Conservation (phyloP, 768 basidiomycete species). For the Naematelia aurantialba region DNA sequence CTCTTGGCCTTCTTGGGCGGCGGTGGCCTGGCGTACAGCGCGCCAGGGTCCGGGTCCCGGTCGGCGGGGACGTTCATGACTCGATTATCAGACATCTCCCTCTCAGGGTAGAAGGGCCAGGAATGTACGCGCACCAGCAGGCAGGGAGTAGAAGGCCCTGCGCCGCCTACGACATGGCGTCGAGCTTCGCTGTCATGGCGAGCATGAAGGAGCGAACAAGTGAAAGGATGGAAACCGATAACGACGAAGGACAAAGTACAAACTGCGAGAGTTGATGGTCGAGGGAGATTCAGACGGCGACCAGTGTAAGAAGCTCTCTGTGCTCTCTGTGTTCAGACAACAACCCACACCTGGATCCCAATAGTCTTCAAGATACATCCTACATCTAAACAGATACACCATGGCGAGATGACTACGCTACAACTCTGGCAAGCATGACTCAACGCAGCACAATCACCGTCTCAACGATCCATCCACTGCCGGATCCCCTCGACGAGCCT, state of each 20-base stretch:
- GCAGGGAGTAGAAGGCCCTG: background rate
- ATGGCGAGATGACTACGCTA: background rate
- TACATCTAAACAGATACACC: background rate
- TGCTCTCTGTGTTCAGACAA: no score
- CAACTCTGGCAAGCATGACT: no score
- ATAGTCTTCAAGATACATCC: background rate
- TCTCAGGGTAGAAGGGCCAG: background rate
- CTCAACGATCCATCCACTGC: background rate
- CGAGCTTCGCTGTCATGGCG: background rate
- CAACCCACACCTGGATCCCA: no score
- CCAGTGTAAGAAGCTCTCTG: no score
- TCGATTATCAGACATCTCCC: no score
- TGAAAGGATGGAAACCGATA: background rate
- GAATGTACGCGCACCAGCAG: background rate
- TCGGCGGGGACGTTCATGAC: background rate
- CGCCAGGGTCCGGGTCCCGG: no score
- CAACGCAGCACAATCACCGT: background rate
- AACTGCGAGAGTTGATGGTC: no score
- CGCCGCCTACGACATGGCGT: background rate
- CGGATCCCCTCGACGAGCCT: slow-evolving; percentile 6
- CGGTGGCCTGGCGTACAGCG: no score
- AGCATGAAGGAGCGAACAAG: background rate
- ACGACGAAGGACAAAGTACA: no score
- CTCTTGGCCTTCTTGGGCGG: background rate
- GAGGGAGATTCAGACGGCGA: no score